These are phyloP conservation scores for Chondrus crispus DNA, from an alignment of 23 red algal species.

Conservation along the genomic window DNA sequence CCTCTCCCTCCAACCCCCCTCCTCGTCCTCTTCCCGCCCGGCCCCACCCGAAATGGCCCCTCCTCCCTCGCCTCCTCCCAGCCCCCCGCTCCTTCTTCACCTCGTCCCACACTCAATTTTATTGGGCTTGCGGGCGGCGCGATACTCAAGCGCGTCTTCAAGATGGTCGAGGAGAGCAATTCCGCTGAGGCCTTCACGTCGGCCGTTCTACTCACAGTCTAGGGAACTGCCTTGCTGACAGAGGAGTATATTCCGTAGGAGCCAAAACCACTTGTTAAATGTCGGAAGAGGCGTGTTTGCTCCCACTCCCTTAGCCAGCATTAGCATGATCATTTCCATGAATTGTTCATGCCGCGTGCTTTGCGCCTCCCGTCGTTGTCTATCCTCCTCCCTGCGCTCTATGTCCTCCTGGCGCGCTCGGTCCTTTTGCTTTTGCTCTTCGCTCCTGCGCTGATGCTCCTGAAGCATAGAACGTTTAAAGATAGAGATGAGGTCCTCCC, in stretches of 20 bases:
- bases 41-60: neutral
- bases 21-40: neutral
- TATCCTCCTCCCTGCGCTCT: too few relatives aligned
- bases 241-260: too few relatives aligned
- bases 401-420: too few relatives aligned
- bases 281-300: constrained; percentile 17
- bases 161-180: constrained; percentile 74
- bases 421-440: too few relatives aligned
- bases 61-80: neutral
- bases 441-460: too few relatives aligned
- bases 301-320: neutral
- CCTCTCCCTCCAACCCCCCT: neutral
- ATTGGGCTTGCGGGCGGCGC: constrained; percentile 75
- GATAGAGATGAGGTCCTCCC: too few relatives aligned
- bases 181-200: constrained; percentile 90
- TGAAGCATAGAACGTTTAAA: too few relatives aligned
- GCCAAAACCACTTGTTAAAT: constrained; percentile 26
- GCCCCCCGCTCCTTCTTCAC: neutral
- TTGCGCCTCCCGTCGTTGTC: too few relatives aligned
- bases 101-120: constrained; percentile 19
- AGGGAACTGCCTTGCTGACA: constrained; percentile 86
- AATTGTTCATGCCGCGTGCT: too few relatives aligned
- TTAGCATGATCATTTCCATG: too few relatives aligned
- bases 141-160: constrained; percentile 78
- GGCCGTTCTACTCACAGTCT: constrained; percentile 88